phyloP scores from a whole-genome alignment of 2,329 filamentous ascomycete species.

The Chaetothyriales sp. region DNA sequence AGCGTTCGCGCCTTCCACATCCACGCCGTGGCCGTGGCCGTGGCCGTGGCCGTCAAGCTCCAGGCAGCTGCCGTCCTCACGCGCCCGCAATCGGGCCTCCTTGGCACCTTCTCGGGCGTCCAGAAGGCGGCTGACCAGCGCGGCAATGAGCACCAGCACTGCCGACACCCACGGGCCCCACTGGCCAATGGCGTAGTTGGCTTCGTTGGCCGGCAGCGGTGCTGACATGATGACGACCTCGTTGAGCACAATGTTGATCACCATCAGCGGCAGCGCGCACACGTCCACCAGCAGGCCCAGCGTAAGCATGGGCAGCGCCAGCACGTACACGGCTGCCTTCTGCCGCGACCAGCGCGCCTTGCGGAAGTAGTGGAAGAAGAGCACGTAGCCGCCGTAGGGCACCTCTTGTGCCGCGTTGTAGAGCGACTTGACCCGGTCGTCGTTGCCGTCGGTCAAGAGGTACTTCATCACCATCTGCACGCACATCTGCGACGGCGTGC shows the following conservation, averaged over 20 bases:
- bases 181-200: constrained; percentile 17
- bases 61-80: constrained; percentile 4
- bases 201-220: constrained; percentile 17
- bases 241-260: constrained; percentile 19
- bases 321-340: constrained; percentile 5
- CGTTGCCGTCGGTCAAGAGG: constrained; percentile 8
- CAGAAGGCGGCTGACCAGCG: constrained; percentile 14
- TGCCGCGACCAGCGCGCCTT: constrained; percentile 5
- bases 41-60: constrained; percentile 19
- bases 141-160: constrained; percentile 17
- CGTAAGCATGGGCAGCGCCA: constrained; percentile 14
- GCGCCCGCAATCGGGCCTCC: constrained; percentile 1
- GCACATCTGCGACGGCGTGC: constrained; percentile 15
- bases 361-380: constrained; percentile 15
- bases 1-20: constrained; percentile 13
- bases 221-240: constrained; percentile 17
- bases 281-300: constrained; percentile 18
- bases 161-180: constrained; percentile 19
- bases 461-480: constrained; percentile 14
- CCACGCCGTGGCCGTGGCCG: constrained; percentile 21
- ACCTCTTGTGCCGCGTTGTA: constrained; percentile 17
- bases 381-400: constrained; percentile 20
- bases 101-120: constrained; percentile 4
- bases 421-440: constrained; percentile 11
- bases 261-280: constrained; percentile 16